Conservation (phyloP, 1,139 yeast genomes). For the Candida tropicalis region DNA sequence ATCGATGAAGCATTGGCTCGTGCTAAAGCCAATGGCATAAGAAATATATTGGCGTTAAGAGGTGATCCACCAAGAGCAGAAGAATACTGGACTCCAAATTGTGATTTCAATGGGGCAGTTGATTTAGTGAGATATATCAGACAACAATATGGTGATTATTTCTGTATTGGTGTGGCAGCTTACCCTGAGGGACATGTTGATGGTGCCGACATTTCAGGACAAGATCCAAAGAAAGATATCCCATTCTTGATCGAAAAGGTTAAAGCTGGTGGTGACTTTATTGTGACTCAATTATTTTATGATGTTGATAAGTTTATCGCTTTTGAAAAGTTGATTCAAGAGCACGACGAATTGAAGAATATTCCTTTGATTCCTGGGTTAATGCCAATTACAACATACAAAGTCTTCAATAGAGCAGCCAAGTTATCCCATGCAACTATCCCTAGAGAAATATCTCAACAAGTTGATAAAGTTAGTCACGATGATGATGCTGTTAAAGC, state of each 20-base stretch:
- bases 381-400: constrained; percentile 94
- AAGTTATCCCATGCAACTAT: constrained; percentile 87
- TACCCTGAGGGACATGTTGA: constrained; percentile 97
- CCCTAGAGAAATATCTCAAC: constrained; percentile 48
- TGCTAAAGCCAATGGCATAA: constrained; percentile 78
- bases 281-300: constrained; percentile 48
- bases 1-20: constrained; percentile 75
- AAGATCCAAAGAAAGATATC: constrained; percentile 64
- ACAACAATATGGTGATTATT: constrained; percentile 66
- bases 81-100: constrained; percentile 61
- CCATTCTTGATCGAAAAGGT: constrained; percentile 63
- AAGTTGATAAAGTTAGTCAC: constrained; percentile 57
- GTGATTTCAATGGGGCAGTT: constrained; percentile 71
- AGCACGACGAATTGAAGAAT: constrained; percentile 37
- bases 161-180: constrained; percentile 90
- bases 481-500: constrained; percentile 88
- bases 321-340: constrained; percentile 37
- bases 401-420: constrained; percentile 84
- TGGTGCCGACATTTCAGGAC: constrained; percentile 64
- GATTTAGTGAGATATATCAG: constrained; percentile 83
- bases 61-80: constrained; percentile 96
- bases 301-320: constrained; percentile 44
- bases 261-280: constrained; percentile 51
- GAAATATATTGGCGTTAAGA: constrained; percentile 86
- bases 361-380: constrained; percentile 84